phyloP scores from a whole-genome alignment of 352 stramenopile species.

The Globisporangium spinosum region DNA sequence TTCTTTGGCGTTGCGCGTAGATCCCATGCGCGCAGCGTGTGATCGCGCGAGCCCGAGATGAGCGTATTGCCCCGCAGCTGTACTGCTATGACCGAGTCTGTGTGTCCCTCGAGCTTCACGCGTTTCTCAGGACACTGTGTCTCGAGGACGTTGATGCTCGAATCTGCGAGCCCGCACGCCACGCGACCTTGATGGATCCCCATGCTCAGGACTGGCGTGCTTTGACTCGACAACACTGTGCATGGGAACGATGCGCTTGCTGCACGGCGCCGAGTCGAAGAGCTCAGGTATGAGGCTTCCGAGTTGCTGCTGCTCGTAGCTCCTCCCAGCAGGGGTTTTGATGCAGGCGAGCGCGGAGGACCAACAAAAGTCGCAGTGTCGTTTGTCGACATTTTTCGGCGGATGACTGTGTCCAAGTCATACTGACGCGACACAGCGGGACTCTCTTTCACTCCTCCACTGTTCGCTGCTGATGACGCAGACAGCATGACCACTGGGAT shows the following conservation, averaged over 20 bases:
- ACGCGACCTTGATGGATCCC: slow-evolving; percentile 46
- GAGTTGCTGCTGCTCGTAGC: neutral
- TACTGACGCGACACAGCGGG: slow-evolving; percentile 53
- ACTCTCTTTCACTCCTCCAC: slow-evolving; percentile 24
- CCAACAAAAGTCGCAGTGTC: slow-evolving; percentile 25
- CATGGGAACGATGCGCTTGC: slow-evolving; percentile 14
- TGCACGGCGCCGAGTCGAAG: slow-evolving; percentile 8
- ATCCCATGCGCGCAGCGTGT: slow-evolving; percentile 73
- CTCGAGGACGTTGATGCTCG: slow-evolving; percentile 41
- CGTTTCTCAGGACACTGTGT: slow-evolving; percentile 28
- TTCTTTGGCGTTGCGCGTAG: slow-evolving; percentile 56
- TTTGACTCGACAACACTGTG: slow-evolving; percentile 17
- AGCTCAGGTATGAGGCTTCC: neutral
- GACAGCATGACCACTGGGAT: slow-evolving; percentile 3
- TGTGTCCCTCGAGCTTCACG: slow-evolving; percentile 53
- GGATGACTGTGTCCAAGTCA: slow-evolving; percentile 75
- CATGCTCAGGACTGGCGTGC: slow-evolving; percentile 51
- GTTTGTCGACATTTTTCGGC: slow-evolving; percentile 68
- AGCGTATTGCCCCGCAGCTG: slow-evolving; percentile 59
- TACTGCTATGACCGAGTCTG: slow-evolving; percentile 46
- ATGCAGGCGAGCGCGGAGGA: slow-evolving; percentile 7
- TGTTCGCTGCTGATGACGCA: neutral
- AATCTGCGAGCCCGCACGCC: slow-evolving; percentile 43
- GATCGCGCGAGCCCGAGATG: slow-evolving; percentile 65
- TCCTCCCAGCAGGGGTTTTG: slow-evolving; percentile 9